Conservation (phyloP, 2,329 filamentous ascomycete genomes). For the Aspergillus sp. region DNA sequence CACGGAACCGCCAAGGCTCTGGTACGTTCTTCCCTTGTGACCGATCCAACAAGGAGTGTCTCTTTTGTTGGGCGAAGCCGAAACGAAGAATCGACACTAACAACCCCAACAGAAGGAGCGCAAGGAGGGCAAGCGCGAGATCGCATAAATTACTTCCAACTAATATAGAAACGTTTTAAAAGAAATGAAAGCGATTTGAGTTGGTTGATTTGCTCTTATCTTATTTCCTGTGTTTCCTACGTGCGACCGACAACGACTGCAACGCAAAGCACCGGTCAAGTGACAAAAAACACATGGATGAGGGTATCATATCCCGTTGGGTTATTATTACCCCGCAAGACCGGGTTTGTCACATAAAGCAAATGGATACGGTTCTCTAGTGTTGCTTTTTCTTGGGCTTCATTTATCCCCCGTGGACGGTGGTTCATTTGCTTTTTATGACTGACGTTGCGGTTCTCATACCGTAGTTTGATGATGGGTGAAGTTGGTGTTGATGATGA, state of each 20-base stretch:
- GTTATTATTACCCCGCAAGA: background rate
- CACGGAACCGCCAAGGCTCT: conserved; percentile 98
- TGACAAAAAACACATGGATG: too few species aligned
- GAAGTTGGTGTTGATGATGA: background rate
- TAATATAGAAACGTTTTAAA: conserved; percentile 34
- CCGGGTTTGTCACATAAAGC: conserved; percentile 27
- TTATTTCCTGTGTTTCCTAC: background rate
- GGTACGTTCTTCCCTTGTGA: conserved; percentile 60
- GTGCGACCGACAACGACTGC: background rate
- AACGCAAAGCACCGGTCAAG: too few species aligned
- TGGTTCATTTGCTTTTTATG: background rate
- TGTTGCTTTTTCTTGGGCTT: conserved; percentile 6
- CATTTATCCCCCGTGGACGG: background rate
- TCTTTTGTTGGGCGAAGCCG: background rate
- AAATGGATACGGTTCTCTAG: conserved; percentile 25
- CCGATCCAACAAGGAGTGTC: background rate
- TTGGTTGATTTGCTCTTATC: conserved; percentile 24
- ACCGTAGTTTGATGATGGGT: conserved; percentile 5
- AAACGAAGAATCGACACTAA: conserved; percentile 33
- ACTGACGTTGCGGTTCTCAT: conserved; percentile 5
- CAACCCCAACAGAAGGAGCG: conserved; percentile 78
- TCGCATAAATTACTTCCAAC: conserved; percentile 61
- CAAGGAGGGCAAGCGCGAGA: conserved; percentile 91
- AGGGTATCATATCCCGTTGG: too few species aligned
- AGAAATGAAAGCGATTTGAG: conserved; percentile 37